phyloP scores from a whole-genome alignment of 2,329 filamentous ascomycete genomes.

The Ustulina deusta region DNA sequence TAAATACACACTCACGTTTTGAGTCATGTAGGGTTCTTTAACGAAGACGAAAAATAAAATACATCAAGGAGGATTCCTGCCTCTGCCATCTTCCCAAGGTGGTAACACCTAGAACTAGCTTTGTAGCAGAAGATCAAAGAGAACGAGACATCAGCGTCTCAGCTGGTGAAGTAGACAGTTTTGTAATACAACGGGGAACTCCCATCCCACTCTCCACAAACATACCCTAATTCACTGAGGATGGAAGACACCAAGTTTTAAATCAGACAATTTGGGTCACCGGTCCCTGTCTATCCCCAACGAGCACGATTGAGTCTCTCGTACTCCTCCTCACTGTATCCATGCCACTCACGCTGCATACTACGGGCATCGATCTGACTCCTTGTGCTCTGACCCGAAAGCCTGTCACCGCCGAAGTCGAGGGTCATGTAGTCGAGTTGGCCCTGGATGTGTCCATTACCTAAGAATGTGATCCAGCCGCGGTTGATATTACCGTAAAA shows the following conservation, averaged over 20 bases:
- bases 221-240: not conserved
- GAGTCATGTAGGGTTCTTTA: not conserved
- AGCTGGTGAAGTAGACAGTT: not conserved
- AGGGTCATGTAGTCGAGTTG: conserved; percentile 47
- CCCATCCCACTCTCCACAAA: not conserved
- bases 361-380: conserved; percentile 47
- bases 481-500: conserved; percentile 45
- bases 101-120: not conserved
- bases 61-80: not conserved
- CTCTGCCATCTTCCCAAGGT: not conserved
- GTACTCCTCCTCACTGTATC: conserved; percentile 49
- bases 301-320: conserved; percentile 44
- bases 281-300: conserved; percentile 29
- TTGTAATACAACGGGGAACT: not conserved
- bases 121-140: not conserved
- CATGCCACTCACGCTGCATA: conserved; percentile 49
- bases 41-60: not conserved
- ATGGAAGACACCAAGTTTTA: not conserved
- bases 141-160: not conserved
- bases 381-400: conserved; percentile 47
- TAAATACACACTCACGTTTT: not conserved
- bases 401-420: conserved; percentile 46
- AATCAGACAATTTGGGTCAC: not conserved
- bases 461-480: conserved; percentile 55
- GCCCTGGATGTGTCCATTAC: conserved; percentile 54